Evolutionary conservation across 805 yeast genomes (phyloP), one percentile per base, ranked within the genome.

Genomic region (Wickerhamiella qilinensis): DNA sequence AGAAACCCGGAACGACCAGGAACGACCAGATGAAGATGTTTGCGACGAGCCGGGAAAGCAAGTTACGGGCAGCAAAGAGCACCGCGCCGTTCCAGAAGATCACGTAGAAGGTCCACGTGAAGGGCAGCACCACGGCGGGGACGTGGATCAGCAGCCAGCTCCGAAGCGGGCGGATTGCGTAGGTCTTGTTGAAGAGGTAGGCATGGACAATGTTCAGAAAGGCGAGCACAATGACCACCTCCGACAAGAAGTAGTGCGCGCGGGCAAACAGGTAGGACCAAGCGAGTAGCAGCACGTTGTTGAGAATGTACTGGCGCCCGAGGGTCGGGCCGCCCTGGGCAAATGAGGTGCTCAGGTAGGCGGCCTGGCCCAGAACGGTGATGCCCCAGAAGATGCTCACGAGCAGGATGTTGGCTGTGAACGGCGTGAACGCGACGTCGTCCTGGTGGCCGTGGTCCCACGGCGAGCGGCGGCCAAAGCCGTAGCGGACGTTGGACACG

Each of bases 31-130:
- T 71, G 45, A 78, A 64, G 25, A 81, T 55, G 55, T 82, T 81
- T 38, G 88, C 82, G 18, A 81, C 43, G 37, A 82, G 58, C 42
- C 93, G 67, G 14, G 83, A 74, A 17, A 69, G 58, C n/a, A 77
- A 55, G 43, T 45, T 44, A 39, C 69, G 69, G 11, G 78, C 70
- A 43, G 76, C 79, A 60, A 76, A 70, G 53, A 77, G 54, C 21
- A 77, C 77, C 2, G 93, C 85, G 34, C 93, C 93, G 52, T 78
- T 79, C 93, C 93, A 83, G 63, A 81, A 78, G 29, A 82, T 54
- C 19, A 75, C 76, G 51, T 74, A 79, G 42, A 78, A 54, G 28
- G 76, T 58, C 93, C 93, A 83, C 24, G 79, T 65, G 39, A 79
- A 56, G 12, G 94, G 93, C 49, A 80, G 47, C 0, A 86, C 82